These are phyloP conservation scores for Globisporangium solare DNA, from an alignment of 352 stramenopile genomes.

Conservation along the genomic window DNA sequence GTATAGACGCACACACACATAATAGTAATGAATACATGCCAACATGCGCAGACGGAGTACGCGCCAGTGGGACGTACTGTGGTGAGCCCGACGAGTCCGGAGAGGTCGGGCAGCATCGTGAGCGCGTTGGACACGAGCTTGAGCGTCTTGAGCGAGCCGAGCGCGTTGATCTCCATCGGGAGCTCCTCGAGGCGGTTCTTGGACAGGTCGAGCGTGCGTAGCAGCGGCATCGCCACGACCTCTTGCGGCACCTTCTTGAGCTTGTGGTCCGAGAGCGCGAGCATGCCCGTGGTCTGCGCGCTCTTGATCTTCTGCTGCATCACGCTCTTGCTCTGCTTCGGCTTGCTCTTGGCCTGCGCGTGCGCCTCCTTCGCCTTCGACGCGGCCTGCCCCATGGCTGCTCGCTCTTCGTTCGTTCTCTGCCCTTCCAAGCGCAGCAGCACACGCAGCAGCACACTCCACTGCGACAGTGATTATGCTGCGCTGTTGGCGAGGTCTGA, in stretches of 20 bases:
- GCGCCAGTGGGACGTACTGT: no score
- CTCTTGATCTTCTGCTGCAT: conserved; percentile 75
- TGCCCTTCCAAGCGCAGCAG: no score
- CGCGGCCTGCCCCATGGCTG: conserved; percentile 52
- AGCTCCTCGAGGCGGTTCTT: conserved; percentile 60
- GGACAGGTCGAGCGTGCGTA: conserved; percentile 73
- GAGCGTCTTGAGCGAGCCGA: conserved; percentile 65
- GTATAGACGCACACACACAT: no score
- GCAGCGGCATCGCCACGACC: conserved; percentile 37
- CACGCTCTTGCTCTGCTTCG: conserved; percentile 70
- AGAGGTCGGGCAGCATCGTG: conserved; percentile 56
- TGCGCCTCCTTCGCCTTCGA: conserved; percentile 67
- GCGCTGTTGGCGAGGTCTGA: neutral
- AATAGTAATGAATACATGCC: no score
- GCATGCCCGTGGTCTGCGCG: conserved; percentile 52
- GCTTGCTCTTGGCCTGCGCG: conserved; percentile 71
- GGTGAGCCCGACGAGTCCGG: conserved; percentile 53
- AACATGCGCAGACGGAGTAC: no score
- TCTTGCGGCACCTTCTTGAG: conserved; percentile 66
- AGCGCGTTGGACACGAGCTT: conserved; percentile 66
- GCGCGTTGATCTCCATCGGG: conserved; percentile 27
- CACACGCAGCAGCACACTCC: no score
- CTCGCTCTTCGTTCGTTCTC: no score
- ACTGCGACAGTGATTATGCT: no score
- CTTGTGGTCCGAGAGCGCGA: conserved; percentile 71